Percentiles rank a stretch among this genome's conserved stretches.
These are phyloP conservation scores for Lasiodiplodia sp. DNA, from an alignment of 2,329 filamentous ascomycete species.

Conservation along the genomic window DNA sequence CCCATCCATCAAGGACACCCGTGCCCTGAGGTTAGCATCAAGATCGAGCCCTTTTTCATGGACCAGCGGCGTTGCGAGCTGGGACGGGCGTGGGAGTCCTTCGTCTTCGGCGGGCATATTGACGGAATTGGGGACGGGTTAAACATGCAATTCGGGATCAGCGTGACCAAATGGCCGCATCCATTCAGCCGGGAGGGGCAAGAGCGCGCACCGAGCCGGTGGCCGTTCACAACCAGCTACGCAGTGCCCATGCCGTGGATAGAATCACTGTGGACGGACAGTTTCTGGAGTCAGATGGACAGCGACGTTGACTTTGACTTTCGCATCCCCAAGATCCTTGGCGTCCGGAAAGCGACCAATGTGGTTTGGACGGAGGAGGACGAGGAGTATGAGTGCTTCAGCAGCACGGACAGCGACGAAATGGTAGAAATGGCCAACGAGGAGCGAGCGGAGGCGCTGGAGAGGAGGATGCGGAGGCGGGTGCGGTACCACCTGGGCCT, in stretches of 20 bases:
- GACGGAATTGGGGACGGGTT: constrained; percentile 25
- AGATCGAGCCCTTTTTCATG: constrained; percentile 31
- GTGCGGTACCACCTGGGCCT: constrained; percentile 1
- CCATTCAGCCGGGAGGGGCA: constrained; percentile 21
- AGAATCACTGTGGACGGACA: constrained; percentile 17
- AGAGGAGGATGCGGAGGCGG: constrained; percentile 7
- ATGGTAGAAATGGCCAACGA: constrained; percentile 4
- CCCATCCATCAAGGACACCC: background rate
- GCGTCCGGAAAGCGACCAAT: constrained; percentile 9
- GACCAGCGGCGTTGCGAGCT: constrained; percentile 26
- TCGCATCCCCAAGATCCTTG: constrained; percentile 17
- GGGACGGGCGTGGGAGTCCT: constrained; percentile 29
- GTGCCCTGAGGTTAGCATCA: background rate
- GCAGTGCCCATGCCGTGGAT: constrained; percentile 29
- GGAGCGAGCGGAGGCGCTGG: constrained; percentile 9
- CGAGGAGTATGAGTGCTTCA: constrained; percentile 24
- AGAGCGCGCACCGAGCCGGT: constrained; percentile 23
- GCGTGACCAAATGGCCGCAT: constrained; percentile 29
- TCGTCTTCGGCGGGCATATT: constrained; percentile 24
- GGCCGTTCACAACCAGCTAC: constrained; percentile 19
- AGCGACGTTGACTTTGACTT: background rate
- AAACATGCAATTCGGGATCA: constrained; percentile 27
- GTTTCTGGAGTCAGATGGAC: constrained; percentile 25
- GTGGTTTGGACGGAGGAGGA: constrained; percentile 10
- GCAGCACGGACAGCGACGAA: constrained; percentile 11